Percentiles rank a stretch among this genome's conserved stretches.
Evolutionary conservation across 805 yeast genomes (phyloP).

Genomic region (Candida berthetii): DNA sequence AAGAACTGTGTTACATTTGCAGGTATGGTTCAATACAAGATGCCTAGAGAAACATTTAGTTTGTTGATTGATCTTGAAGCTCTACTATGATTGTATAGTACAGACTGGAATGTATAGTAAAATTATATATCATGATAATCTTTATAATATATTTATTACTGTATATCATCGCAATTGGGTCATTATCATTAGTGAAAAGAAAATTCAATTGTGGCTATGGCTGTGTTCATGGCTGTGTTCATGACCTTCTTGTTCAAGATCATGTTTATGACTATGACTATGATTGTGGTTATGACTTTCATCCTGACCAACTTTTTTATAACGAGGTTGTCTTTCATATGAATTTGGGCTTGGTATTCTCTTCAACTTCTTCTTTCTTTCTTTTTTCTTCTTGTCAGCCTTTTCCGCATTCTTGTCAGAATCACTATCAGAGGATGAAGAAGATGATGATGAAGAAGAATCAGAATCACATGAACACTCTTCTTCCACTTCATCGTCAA

Average conservation of each 20-base stretch:
- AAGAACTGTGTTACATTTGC: constrained; percentile 91
- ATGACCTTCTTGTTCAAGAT: constrained; percentile 2
- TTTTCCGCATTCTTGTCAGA: constrained; percentile 24
- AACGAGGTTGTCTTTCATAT: constrained; percentile 80
- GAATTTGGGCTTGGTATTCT: constrained; percentile 61
- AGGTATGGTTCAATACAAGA: constrained; percentile 88
- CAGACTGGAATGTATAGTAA: not conserved
- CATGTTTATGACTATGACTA: constrained; percentile 5
- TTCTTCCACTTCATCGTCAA: constrained; percentile 45
- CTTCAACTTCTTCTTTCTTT: constrained; percentile 22
- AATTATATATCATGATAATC: not conserved
- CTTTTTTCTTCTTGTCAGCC: constrained; percentile 20
- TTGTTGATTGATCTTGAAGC: constrained; percentile 60
- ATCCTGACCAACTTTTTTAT: constrained; percentile 18
- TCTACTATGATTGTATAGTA: constrained; percentile 15
- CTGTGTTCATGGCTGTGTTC: no score
- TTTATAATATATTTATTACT: not conserved
- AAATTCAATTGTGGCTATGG: no score
- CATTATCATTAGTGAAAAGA: no score
- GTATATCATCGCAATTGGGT: not conserved
- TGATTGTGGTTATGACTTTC: constrained; percentile 4
- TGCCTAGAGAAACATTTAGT: constrained; percentile 81
- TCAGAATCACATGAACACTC: constrained; percentile 25
- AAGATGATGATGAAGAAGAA: constrained; percentile 16
- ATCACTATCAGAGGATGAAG: constrained; percentile 32